Conservation (phyloP, 768 basidiomycete species). For the Clavaria fumosa region DNA sequence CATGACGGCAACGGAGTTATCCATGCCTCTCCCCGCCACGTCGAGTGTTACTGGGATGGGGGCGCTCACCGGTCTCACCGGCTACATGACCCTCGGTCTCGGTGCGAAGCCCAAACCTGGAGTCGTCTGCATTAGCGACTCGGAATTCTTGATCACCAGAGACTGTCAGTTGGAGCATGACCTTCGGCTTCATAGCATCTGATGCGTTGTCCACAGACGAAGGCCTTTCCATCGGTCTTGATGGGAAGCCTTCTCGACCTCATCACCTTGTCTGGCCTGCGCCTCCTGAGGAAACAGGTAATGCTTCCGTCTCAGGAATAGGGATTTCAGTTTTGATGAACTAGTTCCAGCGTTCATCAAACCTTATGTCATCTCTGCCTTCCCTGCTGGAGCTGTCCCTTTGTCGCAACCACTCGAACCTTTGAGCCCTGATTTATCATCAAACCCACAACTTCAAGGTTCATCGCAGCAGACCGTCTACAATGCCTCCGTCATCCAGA, state of each 20-base stretch:
- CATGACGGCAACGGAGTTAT: slow-evolving; percentile 40
- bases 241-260: slow-evolving; percentile 37
- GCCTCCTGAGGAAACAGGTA: slow-evolving; percentile 73
- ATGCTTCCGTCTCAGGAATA: slow-evolving; percentile 8
- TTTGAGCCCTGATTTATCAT: slow-evolving; percentile 13
- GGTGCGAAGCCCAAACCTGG: slow-evolving; percentile 61
- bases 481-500: slow-evolving; percentile 49
- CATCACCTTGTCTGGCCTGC: slow-evolving; percentile 54
- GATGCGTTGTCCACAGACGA: slow-evolving; percentile 31
- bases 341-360: slow-evolving; percentile 41
- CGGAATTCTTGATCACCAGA: slow-evolving; percentile 57
- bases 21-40: slow-evolving; percentile 31
- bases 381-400: slow-evolving; percentile 51
- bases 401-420: too few relatives aligned
- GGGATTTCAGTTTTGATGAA: not conserved
- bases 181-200: not conserved
- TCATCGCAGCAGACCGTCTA: slow-evolving; percentile 40
- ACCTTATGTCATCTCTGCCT: slow-evolving; percentile 64
- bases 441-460: slow-evolving; percentile 19
- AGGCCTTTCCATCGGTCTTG: slow-evolving; percentile 46
- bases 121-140: slow-evolving; percentile 36
- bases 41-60: slow-evolving; percentile 39
- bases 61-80: slow-evolving; percentile 64
- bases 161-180: slow-evolving; percentile 44
- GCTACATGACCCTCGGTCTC: slow-evolving; percentile 75